Evolutionary conservation across 371 early-diverging fungal species (phyloP), one percentile per base, ranked within the genome.

Genomic region (Entomophthora muscae): DNA sequence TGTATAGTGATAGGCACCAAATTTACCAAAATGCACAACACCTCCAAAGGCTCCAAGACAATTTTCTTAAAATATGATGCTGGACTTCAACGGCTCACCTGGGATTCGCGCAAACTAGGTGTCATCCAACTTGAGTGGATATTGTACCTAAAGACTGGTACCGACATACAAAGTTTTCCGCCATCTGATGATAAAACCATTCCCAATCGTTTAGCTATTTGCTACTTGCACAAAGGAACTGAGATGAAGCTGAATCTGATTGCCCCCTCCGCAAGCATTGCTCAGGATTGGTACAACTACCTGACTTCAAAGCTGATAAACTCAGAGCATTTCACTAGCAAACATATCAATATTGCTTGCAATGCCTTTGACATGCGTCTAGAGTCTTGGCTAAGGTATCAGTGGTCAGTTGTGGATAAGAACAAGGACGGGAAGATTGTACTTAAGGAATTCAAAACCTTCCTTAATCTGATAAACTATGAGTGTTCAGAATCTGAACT

Each of bases 91-190:
- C n/a, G 62, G 12, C 31, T 62, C 51, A 12, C 21, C 3, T 62
- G 52, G 53, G 53, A 62, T 10, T 26, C 27, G 2, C 42, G 53
- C 10, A 62, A 62, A 17, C 28, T 62, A 26, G 62, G 62, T 3
- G 62, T 62, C 7, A 62, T 62, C 29, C 51, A 62, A 26, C 22
- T 62, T 1, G 62, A 62, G 12, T 62, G 62, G 62, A 62, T 62
- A 3, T 13, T 13, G 2, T 22, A 23, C 23, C 31, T 62, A 2
- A 29, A 62, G 27, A 12, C 24, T 1, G 53, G 62, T 21, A 30
- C 21, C 53, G 22, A 26, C 21, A 27, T 26, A 1, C 21, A 21
- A 26, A 54, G 2, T 54, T 54, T 23, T 26, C 55, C 21, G 27
- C 27, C 5, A 21, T 5, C 21, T 42, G 10, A 17, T 17, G 17